Evolutionary conservation across 805 yeast species (phyloP), one percentile per base, ranked within the genome.

Genomic region (Danielia oregonensis): DNA sequence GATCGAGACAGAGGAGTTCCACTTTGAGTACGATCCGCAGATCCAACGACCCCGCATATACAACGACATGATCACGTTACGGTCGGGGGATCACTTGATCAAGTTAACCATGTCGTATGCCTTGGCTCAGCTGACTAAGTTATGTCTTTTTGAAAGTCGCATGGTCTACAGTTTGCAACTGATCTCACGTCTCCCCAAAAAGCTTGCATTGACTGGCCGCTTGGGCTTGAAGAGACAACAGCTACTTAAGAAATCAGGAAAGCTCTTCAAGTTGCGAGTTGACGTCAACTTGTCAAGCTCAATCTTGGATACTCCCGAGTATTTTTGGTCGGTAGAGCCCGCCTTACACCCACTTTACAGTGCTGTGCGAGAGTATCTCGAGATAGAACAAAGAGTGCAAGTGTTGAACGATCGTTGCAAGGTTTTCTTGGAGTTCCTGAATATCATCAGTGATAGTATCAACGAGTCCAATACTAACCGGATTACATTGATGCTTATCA

Each of bases 301-400:
- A 44, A 88, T 93, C 15, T 68, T 93, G 35, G 98, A 93, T 52
- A 88, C 96, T 0, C 98, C 98, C 0, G 96, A 87, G 42, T 88
- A 86, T 53, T 93, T 93, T 59, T 93, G 98, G 98, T 85, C 89
- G 19, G 32, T 74, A 42, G 98, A 93, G 61, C 98, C 98, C 4
- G 89, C 95, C 24, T 71, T 93, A 45, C 95, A 91, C 55, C 97
- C 97, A 3, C 65, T 93, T 26, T 93, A 93, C 59, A 70, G 72
- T 23, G 97, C 97, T 2, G 80, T 89, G 37, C 65, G 96, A 39
- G 96, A 93, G 44, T 93, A 93, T 51, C 64, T 93, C 37, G 98
- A 93, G 60, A 89, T 93, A 42, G 97, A 91, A 55, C 96, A 86
- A 59, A 67, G 98, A 35, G 96, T 91, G 19, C 89, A 86, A 52